Percentiles rank a stretch among this genome's conserved stretches.
Evolutionary conservation across 2,329 filamentous ascomycete genomes (phyloP).

Genomic region (Elsinoe perseae): DNA sequence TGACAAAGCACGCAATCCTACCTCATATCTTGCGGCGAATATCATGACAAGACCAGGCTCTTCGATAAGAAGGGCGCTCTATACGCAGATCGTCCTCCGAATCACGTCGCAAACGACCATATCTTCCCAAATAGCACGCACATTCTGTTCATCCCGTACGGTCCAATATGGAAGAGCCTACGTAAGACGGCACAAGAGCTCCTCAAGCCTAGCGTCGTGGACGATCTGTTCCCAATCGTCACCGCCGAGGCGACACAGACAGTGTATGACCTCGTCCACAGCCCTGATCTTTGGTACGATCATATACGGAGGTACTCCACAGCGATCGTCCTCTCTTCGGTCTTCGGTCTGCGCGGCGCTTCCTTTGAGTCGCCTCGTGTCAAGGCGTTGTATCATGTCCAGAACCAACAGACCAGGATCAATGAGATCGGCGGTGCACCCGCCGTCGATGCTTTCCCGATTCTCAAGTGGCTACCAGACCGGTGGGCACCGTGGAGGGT

Average conservation of each 20-base stretch:
- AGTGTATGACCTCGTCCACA: constrained; percentile 42
- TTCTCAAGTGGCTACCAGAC: constrained; percentile 40
- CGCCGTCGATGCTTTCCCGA: constrained; percentile 41
- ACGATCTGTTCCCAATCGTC: constrained; percentile 48
- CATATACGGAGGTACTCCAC: constrained; percentile 44
- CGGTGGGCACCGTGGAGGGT: constrained; percentile 21
- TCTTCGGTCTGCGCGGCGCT: constrained; percentile 38
- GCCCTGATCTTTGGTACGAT: constrained; percentile 36
- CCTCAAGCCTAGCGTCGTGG: constrained; percentile 40
- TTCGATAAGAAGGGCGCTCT: no score
- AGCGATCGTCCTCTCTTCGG: constrained; percentile 44
- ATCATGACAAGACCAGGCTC: no score
- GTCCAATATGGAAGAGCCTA: constrained; percentile 28
- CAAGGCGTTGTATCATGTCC: constrained; percentile 38
- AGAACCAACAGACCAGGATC: constrained; percentile 23
- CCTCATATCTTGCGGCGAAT: no score
- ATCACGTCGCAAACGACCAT: no score
- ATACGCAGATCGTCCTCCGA: no score
- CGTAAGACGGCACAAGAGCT: constrained; percentile 39
- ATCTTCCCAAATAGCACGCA: no score
- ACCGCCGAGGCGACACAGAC: constrained; percentile 49
- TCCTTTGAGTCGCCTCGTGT: constrained; percentile 37
- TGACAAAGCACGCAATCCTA: no score
- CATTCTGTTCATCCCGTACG: constrained; percentile 10
- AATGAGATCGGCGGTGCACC: constrained; percentile 34